Evolutionary conservation across 164 flowering plant genomes (phyloP).

Genomic region (Magnolia changhungtana): DNA sequence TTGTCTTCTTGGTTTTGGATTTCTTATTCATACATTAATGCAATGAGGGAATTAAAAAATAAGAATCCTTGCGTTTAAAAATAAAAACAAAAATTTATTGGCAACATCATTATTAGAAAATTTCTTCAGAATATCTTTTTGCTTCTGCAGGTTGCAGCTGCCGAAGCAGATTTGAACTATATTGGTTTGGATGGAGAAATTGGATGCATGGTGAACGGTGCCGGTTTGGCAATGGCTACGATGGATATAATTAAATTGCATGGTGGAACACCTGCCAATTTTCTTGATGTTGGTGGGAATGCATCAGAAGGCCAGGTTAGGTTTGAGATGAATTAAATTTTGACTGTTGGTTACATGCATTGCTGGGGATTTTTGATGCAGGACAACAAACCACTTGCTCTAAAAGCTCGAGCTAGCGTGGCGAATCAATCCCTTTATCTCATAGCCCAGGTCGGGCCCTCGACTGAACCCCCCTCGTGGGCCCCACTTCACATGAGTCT

Average conservation of each 20-base stretch:
- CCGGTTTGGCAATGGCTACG: constrained; percentile 99
- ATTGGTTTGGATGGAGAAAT: constrained; percentile 99
- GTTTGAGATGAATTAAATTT: constrained; percentile 25
- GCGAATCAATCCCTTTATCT: too few relatives aligned
- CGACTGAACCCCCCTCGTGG: too few relatives aligned
- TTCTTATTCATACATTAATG: too few relatives aligned
- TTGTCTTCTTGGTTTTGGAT: too few relatives aligned
- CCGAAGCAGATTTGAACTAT: constrained; percentile 93
- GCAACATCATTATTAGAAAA: too few relatives aligned
- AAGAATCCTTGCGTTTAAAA: neutral
- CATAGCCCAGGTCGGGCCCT: too few relatives aligned
- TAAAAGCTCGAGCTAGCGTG: too few relatives aligned
- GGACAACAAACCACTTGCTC: too few relatives aligned
- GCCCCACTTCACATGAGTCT: too few relatives aligned
- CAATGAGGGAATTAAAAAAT: neutral
- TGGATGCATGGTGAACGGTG: constrained; percentile 99
- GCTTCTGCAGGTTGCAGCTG: constrained; percentile 77
- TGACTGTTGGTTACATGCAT: neutral
- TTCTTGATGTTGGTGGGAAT: constrained; percentile 97
- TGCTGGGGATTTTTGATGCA: too few relatives aligned
- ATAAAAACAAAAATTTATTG: too few relatives aligned
- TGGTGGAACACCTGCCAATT: constrained; percentile 99
- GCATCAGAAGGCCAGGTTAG: constrained; percentile 99
- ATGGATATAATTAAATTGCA: constrained; percentile 98
- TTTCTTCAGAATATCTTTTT: neutral